Evolutionary conservation across 768 basidiomycete genomes (phyloP).

Genomic region (Suillus americanus): DNA sequence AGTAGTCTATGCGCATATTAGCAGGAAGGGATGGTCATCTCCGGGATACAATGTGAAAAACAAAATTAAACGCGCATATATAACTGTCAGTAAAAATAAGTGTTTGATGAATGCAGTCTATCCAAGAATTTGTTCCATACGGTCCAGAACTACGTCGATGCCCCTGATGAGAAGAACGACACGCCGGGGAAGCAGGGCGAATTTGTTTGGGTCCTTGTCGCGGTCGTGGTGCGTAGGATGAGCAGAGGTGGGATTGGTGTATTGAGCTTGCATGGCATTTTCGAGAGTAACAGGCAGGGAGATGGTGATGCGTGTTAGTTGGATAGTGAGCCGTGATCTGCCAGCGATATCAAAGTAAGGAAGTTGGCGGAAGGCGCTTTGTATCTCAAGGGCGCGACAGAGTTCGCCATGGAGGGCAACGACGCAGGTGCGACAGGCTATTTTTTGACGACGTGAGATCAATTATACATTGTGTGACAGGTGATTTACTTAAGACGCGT

Average conservation of each 20-base stretch:
- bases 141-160: slow-evolving; percentile 61
- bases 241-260: slow-evolving; percentile 10
- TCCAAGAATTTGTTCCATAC: slow-evolving; percentile 57
- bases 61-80: neutral
- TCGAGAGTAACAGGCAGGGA: slow-evolving; percentile 75
- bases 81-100: neutral
- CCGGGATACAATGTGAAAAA: neutral
- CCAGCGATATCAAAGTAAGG: slow-evolving; percentile 78
- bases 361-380: slow-evolving; percentile 70
- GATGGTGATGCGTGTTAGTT: slow-evolving; percentile 75
- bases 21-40: neutral
- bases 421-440: slow-evolving; percentile 77
- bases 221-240: slow-evolving; percentile 19
- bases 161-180: slow-evolving; percentile 61
- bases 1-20: neutral
- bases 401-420: slow-evolving; percentile 72
- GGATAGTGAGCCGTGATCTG: slow-evolving; percentile 73
- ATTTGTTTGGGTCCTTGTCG: slow-evolving; percentile 19
- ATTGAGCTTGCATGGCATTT: slow-evolving; percentile 56
- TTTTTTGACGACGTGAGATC: slow-evolving; percentile 1
- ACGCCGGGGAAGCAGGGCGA: slow-evolving; percentile 51
- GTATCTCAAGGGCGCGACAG: slow-evolving; percentile 77
- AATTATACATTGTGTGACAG: neutral
- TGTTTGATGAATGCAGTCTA: slow-evolving; percentile 11
- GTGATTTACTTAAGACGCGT: slow-evolving; percentile 64